A percentile compares a stretch with the other conserved stretches of the same genome.
phyloP scores from a whole-genome alignment of 2,329 filamentous ascomycete species.

The Lachnellula occidentalis region DNA sequence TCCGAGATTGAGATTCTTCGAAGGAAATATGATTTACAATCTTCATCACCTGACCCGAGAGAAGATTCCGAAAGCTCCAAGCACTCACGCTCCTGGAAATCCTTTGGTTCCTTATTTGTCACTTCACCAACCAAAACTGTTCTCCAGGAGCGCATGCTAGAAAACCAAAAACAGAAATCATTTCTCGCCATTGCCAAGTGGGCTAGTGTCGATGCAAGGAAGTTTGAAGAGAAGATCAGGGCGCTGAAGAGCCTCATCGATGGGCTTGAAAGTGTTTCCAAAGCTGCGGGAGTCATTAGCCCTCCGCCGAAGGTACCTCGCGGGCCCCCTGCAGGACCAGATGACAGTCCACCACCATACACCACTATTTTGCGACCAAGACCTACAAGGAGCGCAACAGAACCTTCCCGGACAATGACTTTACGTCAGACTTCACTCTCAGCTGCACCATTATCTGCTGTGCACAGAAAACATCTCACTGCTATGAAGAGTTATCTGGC shows the following conservation, averaged over 20 bases:
- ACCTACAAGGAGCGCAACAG: background rate
- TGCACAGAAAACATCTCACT: slow-evolving; percentile 4
- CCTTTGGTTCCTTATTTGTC: background rate
- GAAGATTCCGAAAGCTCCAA: background rate
- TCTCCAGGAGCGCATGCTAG: slow-evolving; percentile 13
- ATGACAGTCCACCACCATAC: slow-evolving; percentile 18
- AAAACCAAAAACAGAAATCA: slow-evolving; percentile 21
- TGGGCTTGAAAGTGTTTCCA: slow-evolving; percentile 18
- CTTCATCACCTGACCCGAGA: background rate
- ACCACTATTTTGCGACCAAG: background rate
- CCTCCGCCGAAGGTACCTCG: background rate
- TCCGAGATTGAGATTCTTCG: slow-evolving; percentile 20
- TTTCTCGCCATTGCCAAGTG: slow-evolving; percentile 20
- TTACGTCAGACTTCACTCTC: background rate
- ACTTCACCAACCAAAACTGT: background rate
- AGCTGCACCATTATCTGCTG: background rate
- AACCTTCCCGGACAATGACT: background rate
- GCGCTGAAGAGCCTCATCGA: slow-evolving; percentile 20
- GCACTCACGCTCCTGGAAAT: slow-evolving; percentile 1
- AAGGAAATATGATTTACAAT: slow-evolving; percentile 17
- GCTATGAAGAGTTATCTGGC: slow-evolving; percentile 10
- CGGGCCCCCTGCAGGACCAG: background rate
- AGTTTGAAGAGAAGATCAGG: slow-evolving; percentile 20
- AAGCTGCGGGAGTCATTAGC: slow-evolving; percentile 10
- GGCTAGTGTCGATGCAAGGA: slow-evolving; percentile 19